A percentile compares a stretch with the other conserved stretches of the same genome.
Evolutionary conservation across 108 stramenopile species (phyloP).

Genomic region (Discostella stelligeroides): DNA sequence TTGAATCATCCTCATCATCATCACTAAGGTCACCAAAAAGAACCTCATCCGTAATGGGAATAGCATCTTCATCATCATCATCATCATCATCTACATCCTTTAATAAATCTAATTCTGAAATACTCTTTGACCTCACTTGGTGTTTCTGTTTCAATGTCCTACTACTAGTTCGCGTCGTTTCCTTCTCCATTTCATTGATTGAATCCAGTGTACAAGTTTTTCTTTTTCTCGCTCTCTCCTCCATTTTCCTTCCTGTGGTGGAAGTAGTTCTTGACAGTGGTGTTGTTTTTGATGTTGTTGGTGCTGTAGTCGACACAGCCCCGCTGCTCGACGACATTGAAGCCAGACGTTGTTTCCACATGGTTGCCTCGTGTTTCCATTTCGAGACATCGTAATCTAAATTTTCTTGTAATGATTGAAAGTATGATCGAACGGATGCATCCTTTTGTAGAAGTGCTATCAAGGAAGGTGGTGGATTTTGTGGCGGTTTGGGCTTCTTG

Average conservation of each 20-base stretch:
- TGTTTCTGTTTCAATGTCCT: background rate
- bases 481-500: conserved; percentile 29
- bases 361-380: conserved; percentile 65
- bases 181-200: too few species aligned
- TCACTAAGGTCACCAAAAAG: conserved; percentile 39
- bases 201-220: too few species aligned
- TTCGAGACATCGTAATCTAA: conserved; percentile 69
- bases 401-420: conserved; percentile 67
- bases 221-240: too few species aligned
- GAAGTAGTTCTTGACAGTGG: background rate
- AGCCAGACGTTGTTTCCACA: conserved; percentile 34
- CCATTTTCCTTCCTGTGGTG: background rate
- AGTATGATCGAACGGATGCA: conserved; percentile 59
- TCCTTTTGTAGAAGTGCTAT: conserved; percentile 61
- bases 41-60: conserved; percentile 45
- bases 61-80: conserved; percentile 17
- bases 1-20: conserved; percentile 13
- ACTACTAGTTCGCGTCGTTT: background rate
- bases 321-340: background rate
- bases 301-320: background rate
- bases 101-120: background rate
- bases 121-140: background rate
- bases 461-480: conserved; percentile 61
- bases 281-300: background rate
- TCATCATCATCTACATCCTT: background rate